Conservation (phyloP, 257 asterid genomes). For the Linderniella brevidens region DNA sequence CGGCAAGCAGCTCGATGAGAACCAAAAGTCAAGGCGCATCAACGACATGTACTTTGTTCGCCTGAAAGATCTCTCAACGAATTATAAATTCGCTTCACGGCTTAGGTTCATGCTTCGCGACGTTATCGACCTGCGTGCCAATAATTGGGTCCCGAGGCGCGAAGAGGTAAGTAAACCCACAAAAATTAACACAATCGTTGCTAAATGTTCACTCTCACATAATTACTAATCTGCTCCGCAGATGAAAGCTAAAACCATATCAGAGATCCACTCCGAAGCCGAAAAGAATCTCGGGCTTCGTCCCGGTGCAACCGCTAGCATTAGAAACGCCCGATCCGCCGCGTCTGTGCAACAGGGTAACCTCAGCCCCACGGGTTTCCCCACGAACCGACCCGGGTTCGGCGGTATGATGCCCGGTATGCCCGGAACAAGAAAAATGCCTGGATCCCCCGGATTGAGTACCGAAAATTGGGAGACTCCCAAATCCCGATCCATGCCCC, state of each 20-base stretch:
- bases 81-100: slow-evolving; percentile 65
- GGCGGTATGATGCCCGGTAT: slow-evolving; percentile 98
- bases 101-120: slow-evolving; percentile 73
- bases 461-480: slow-evolving; percentile 73
- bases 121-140: slow-evolving; percentile 62
- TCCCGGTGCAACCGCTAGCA: slow-evolving; percentile 81
- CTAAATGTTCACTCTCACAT: too few species aligned
- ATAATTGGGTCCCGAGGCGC: slow-evolving; percentile 78
- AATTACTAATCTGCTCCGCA: slow-evolving; percentile 10
- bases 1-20: slow-evolving; percentile 91
- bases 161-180: slow-evolving; percentile 75
- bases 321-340: slow-evolving; percentile 37
- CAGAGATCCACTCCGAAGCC: slow-evolving; percentile 85
- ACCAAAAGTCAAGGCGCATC: slow-evolving; percentile 51
- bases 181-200: background rate
- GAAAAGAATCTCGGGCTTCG: slow-evolving; percentile 82
- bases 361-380: slow-evolving; percentile 49
- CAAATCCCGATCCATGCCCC: slow-evolving; percentile 58
- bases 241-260: slow-evolving; percentile 85
- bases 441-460: slow-evolving; percentile 70
- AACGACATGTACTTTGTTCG: slow-evolving; percentile 54
- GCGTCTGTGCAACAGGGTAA: slow-evolving; percentile 43
- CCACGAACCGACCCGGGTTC: slow-evolving; percentile 61
- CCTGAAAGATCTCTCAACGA: slow-evolving; percentile 55
- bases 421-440: slow-evolving; percentile 87